phyloP scores from a whole-genome alignment of 2,329 filamentous ascomycete species.

The Xylogone sp. region DNA sequence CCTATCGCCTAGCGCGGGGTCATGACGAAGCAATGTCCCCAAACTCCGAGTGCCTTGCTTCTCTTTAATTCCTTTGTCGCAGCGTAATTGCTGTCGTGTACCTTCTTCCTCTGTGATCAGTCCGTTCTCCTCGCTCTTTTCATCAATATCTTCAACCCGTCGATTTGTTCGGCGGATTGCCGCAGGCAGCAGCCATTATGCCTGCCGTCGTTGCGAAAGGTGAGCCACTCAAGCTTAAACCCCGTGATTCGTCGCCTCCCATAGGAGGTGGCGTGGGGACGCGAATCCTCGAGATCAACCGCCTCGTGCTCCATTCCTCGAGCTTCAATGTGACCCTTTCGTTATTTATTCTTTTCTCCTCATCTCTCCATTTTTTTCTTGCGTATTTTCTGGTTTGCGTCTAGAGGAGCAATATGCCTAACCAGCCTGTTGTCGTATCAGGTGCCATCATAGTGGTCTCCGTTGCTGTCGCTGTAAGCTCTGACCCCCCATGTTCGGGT shows the following conservation, averaged over 20 bases:
- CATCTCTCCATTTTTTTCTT: neutral
- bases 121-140: neutral
- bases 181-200: constrained; percentile 16
- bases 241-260: constrained; percentile 3
- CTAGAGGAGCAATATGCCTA: constrained; percentile 24
- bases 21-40: neutral
- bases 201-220: constrained; percentile 25
- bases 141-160: no score
- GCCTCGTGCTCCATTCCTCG: constrained; percentile 5
- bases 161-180: neutral
- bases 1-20: neutral
- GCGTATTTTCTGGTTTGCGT: constrained; percentile 5
- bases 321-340: neutral
- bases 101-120: neutral
- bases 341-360: constrained; percentile 1
- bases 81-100: neutral
- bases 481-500: neutral
- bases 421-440: constrained; percentile 26
- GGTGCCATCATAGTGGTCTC: constrained; percentile 28
- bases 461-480: constrained; percentile 27
- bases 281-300: constrained; percentile 1
- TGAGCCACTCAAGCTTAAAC: constrained; percentile 11
- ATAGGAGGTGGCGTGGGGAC: constrained; percentile 9
- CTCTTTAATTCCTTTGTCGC: no score
- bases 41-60: no score